Percentiles rank a stretch among this genome's conserved stretches.
Conservation (phyloP, 1,284 basidiomycete genomes). For the Leccinum colubrinum region DNA sequence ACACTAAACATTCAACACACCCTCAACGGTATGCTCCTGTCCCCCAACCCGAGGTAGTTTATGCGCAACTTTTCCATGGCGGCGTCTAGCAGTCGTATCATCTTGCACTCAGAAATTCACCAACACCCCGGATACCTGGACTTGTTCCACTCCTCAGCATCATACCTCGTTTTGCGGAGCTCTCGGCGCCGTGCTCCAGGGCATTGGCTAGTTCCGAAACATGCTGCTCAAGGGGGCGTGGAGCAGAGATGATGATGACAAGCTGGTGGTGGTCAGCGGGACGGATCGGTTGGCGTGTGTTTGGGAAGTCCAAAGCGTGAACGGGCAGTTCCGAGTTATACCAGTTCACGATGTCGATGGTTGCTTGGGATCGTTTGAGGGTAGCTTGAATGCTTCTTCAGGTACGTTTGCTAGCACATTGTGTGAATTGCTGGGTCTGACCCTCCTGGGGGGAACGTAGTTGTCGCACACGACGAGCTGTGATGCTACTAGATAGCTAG, state of each 20-base stretch:
- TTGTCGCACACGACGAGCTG: conserved; percentile 47
- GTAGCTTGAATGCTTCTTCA: too few species aligned
- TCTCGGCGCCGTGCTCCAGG: conserved; percentile 54
- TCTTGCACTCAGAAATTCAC: conserved; percentile 62
- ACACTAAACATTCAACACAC: conserved; percentile 78
- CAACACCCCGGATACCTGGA: conserved; percentile 50
- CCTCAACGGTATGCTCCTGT: conserved; percentile 47
- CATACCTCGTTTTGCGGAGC: conserved; percentile 76
- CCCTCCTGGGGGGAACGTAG: conserved; percentile 38
- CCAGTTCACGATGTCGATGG: conserved; percentile 43
- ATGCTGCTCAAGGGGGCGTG: conserved; percentile 79
- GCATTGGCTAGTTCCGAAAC: conserved; percentile 88
- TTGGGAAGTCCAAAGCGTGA: conserved; percentile 82
- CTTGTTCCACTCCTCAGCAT: conserved; percentile 72
- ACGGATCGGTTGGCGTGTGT: conserved; percentile 86
- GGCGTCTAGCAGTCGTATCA: conserved; percentile 83
- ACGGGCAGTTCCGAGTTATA: conserved; percentile 67
- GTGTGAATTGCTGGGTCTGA: too few species aligned
- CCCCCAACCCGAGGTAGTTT: conserved; percentile 58
- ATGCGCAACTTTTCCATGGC: conserved; percentile 81
- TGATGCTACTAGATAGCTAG: conserved; percentile 20
- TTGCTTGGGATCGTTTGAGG: too few species aligned
- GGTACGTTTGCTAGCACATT: too few species aligned
- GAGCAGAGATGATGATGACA: conserved; percentile 74
- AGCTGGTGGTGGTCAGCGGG: conserved; percentile 73